Conservation (phyloP, 2,329 filamentous ascomycete genomes). For the Ophiognomonia clavigignenti-juglandacearum region DNA sequence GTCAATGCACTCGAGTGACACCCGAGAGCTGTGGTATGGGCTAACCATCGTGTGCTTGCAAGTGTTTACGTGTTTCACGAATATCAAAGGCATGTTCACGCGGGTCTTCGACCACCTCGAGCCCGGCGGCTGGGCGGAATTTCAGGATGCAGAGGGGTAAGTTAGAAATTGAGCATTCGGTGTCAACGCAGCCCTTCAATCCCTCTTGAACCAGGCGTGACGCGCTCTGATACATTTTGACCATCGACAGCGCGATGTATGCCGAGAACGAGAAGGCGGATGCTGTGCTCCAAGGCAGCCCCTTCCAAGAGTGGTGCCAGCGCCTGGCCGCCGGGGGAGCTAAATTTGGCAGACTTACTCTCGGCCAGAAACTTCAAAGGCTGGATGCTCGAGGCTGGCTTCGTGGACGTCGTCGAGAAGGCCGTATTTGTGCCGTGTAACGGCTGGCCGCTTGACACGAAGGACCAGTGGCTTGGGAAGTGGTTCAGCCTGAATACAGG, state of each 20-base stretch:
- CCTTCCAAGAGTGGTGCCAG: not conserved
- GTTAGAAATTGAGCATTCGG: too few relatives aligned
- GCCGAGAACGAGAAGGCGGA: not conserved
- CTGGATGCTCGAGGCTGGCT: conserved; percentile 23
- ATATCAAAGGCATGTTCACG: conserved; percentile 43
- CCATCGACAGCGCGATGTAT: not conserved
- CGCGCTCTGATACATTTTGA: not conserved
- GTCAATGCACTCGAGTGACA: not conserved
- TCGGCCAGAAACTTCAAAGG: conserved; percentile 19
- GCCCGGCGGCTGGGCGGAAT: conserved; percentile 34
- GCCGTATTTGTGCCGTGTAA: not conserved
- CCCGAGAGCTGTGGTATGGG: not conserved
- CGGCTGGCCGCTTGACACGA: not conserved
- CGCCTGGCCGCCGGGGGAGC: not conserved
- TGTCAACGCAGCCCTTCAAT: not conserved
- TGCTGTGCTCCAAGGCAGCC: not conserved
- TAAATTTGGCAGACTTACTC: conserved; percentile 15
- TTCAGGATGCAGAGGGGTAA: conserved; percentile 22
- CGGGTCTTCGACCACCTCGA: conserved; percentile 39
- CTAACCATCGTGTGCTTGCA: not conserved
- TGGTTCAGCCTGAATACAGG: not conserved
- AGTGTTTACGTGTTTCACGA: conserved; percentile 24
- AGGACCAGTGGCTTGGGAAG: not conserved
- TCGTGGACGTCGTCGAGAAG: conserved; percentile 23
- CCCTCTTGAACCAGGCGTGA: not conserved